phyloP scores from a whole-genome alignment of 2,329 filamentous ascomycete genomes.

The Sarocladium strictum region DNA sequence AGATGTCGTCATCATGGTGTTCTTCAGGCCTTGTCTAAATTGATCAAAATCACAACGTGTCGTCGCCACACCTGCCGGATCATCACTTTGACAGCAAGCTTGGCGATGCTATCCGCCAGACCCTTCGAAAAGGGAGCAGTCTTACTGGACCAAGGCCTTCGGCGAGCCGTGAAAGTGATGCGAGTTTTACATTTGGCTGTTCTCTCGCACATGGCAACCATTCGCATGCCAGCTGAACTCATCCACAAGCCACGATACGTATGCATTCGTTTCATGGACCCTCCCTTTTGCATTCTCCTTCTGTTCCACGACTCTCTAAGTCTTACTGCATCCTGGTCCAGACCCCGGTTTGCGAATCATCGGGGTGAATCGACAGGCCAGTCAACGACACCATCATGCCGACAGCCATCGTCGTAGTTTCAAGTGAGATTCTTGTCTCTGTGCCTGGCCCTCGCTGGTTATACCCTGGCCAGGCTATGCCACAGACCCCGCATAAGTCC shows the following conservation, averaged over 20 bases:
- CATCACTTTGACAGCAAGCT: not conserved
- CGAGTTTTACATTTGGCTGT: too few relatives aligned
- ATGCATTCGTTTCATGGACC: not conserved
- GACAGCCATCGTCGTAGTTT: not conserved
- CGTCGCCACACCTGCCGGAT: not conserved
- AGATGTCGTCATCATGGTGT: not conserved
- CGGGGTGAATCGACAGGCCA: not conserved
- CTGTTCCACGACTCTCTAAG: too few relatives aligned
- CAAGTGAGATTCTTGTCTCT: slow-evolving; percentile 3
- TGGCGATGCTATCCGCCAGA: not conserved
- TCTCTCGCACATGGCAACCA: slow-evolving; percentile 2
- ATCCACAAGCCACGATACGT: not conserved
- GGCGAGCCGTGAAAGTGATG: too few relatives aligned
- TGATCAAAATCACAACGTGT: not conserved
- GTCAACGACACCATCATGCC: not conserved
- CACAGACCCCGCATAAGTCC: not conserved
- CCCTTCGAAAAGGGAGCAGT: not conserved
- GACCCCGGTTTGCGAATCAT: not conserved
- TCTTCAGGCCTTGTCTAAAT: not conserved
- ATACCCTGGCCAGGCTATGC: not conserved
- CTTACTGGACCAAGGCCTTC: too few relatives aligned
- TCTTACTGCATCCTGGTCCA: not conserved
- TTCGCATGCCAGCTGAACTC: slow-evolving; percentile 5
- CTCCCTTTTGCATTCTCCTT: not conserved
- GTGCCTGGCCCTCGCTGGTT: not conserved